Base-by-base conservation (phyloP, 2,329 filamentous ascomycete genomes). In the Paraphoma chrysanthemicola region DNA sequence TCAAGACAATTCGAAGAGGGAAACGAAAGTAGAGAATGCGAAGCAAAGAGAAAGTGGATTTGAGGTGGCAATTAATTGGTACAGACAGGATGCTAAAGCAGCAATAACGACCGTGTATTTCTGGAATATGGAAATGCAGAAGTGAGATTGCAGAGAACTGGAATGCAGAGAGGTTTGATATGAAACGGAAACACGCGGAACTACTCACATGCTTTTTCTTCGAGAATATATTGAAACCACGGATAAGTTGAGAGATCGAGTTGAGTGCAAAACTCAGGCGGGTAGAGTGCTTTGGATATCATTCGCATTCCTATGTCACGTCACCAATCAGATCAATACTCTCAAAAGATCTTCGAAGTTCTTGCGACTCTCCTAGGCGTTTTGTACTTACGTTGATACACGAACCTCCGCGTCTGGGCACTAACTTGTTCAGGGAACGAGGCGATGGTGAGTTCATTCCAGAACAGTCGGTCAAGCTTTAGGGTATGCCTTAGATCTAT, bases 201-300 rank as follows among this genome's bases (percentile, higher is more conserved):
- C 23, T 23, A n/a, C 48, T 44, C 10, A 59, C 56, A 53, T 50
- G 49, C 53, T 59, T 44, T 45, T 12, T 56, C 57, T 14, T 59
- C 53, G 7, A 55, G 38, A 10, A 53, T 46, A 36, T 56, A 59
- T 54, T 49, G 52, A 9, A 55, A 51, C 56, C 57, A 59, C 10
- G 46, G 45, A 18, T 59, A 56, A 7, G 53, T 41, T 12, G 50
- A 53, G 28, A 59, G 47, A 39, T 59, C 44, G 10, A 59, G 42
- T 36, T 44, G 39, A 14, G 42, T 51, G 44, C 57, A 59, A 17
- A 59, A 59, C 12, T 59, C 57, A 2, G 53, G 45, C 42, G 57
- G 57, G 33, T 56, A 56, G 8, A 59, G 31, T 31, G 17, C 47
- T 39, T 53, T 59, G 6, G 53, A 44, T 1, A 41, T 14, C 4